Evolutionary conservation across 1,284 basidiomycete genomes (phyloP), one percentile per base, ranked within the genome.

Genomic region (Sanghuangporus baumii): DNA sequence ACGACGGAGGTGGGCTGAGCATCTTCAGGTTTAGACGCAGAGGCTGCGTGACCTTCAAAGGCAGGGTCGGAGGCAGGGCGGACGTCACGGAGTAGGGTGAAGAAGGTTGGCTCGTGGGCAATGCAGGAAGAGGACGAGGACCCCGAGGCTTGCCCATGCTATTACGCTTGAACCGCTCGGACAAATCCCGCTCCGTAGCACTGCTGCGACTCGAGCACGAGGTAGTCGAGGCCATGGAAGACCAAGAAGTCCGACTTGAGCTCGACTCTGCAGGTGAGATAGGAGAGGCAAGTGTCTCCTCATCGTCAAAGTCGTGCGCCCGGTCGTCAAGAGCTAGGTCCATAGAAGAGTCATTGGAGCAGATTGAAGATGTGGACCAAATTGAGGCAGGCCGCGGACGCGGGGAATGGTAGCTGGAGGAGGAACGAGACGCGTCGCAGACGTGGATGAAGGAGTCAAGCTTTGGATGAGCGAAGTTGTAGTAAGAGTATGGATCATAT

Each of bases 341-440:
- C 41, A 55, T 46, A 31, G 41, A 51, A 16, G 63, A 65, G 31
- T 57, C 59, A 38, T 65, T 55, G 1, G 63, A 65, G 63, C 60
- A 65, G 23, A 61, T 58, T 14, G 63, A 65, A 40, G 55, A 52
- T 6, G 63, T 65, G 37, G 43, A 51, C 55, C 63, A 65, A 54
- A 57, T 57, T 23, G 63, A 64, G 23, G 55, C 51, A 3, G 54
- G 38, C 48, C 63, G 63, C 6, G 59, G 37, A n/a, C 43, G 16
- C 43, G 43, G 43, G 43, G 16, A n/a, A 18, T 36, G 37, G 48
- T 18, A 59, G 61, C 41, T 46, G 26, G 57, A 63, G 36, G 61
- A 18, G 18, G 48, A 26, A 50, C 57, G 46, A 40, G 43, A 18
- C 11, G 52, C 34, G 38, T 41, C n/a, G 55, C 40, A 34, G 61